These are phyloP conservation scores for Kalmusia sp. DNA, from an alignment of 2,329 filamentous ascomycete species.

Conservation along the genomic window DNA sequence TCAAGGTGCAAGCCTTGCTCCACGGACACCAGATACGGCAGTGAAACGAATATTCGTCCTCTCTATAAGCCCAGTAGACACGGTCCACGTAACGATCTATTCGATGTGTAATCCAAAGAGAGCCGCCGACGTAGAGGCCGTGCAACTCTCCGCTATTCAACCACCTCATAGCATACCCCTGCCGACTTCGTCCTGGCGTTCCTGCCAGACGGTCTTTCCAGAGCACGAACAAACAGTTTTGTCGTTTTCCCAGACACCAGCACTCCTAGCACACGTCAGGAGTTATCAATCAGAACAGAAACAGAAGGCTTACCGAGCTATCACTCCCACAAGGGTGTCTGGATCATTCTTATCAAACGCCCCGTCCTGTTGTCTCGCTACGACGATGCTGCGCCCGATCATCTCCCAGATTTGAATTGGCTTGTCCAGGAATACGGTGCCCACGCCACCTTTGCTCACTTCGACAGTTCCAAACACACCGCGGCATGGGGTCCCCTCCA, in stretches of 20 bases:
- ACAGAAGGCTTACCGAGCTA: slow-evolving; percentile 61
- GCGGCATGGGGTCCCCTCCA: slow-evolving; percentile 57
- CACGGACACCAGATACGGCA: slow-evolving; percentile 23
- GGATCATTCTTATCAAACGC: slow-evolving; percentile 74
- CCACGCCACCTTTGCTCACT: slow-evolving; percentile 77
- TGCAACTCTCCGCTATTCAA: not conserved
- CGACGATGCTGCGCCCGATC: slow-evolving; percentile 90
- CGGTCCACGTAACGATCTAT: slow-evolving; percentile 1
- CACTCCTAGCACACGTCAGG: slow-evolving; percentile 66
- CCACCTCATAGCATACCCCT: slow-evolving; percentile 82
- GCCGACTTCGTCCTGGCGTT: slow-evolving; percentile 85
- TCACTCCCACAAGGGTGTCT: slow-evolving; percentile 88
- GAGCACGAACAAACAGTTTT: slow-evolving; percentile 98
- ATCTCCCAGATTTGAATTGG: slow-evolving; percentile 93
- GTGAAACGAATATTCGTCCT: slow-evolving; percentile 25
- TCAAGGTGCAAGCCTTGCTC: slow-evolving; percentile 30
- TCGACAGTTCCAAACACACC: slow-evolving; percentile 77
- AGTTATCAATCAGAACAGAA: not conserved
- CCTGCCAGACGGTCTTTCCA: slow-evolving; percentile 98
- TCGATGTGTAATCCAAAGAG: not conserved
- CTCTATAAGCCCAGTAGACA: slow-evolving; percentile 7
- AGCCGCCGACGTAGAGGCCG: not conserved
- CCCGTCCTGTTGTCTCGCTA: slow-evolving; percentile 72
- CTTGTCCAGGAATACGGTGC: slow-evolving; percentile 80
- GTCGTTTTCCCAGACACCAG: slow-evolving; percentile 96